These are phyloP conservation scores for Vitis hybrid DNA, from an alignment of 177 flowering plant genomes.

Conservation along the genomic window DNA sequence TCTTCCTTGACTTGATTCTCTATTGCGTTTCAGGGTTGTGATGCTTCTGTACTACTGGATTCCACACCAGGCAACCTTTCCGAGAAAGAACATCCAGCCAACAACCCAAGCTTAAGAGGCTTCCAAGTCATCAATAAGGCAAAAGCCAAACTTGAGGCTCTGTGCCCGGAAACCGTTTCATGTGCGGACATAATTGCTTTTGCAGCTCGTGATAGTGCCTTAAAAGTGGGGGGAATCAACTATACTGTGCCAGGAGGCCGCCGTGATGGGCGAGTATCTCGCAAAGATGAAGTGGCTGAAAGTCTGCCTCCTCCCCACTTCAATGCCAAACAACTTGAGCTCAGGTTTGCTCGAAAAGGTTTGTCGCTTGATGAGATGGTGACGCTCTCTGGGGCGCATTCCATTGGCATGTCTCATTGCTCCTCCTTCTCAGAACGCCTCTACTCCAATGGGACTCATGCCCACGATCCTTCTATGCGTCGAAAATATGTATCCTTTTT, in stretches of 20 bases:
- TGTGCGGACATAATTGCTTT: conserved; percentile 59
- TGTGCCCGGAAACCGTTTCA: conserved; percentile 45
- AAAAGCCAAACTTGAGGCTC: conserved; percentile 39
- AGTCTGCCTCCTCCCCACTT: conserved; percentile 36
- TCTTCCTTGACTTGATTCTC: neutral
- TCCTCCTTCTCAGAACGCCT: conserved; percentile 35
- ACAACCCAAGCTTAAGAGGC: conserved; percentile 50
- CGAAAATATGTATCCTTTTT: too few species aligned
- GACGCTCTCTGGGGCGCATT: conserved; percentile 51
- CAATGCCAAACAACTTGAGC: conserved; percentile 24
- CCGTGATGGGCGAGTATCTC: conserved; percentile 44
- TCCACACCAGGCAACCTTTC: conserved; percentile 30
- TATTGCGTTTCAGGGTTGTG: conserved; percentile 45
- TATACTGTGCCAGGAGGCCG: conserved; percentile 48
- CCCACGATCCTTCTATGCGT: conserved; percentile 25
- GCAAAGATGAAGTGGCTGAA: conserved; percentile 7
- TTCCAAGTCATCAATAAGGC: conserved; percentile 53
- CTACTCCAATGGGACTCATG: conserved; percentile 28
- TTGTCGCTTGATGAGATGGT: conserved; percentile 47
- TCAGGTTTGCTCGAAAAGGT: conserved; percentile 35
- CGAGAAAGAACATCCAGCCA: conserved; percentile 38
- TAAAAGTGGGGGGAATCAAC: conserved; percentile 29
- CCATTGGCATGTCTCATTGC: conserved; percentile 51
- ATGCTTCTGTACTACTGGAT: conserved; percentile 48
- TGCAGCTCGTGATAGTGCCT: conserved; percentile 51